These are phyloP conservation scores for Collybia sp. DNA, from an alignment of 768 basidiomycete species.

Conservation along the genomic window DNA sequence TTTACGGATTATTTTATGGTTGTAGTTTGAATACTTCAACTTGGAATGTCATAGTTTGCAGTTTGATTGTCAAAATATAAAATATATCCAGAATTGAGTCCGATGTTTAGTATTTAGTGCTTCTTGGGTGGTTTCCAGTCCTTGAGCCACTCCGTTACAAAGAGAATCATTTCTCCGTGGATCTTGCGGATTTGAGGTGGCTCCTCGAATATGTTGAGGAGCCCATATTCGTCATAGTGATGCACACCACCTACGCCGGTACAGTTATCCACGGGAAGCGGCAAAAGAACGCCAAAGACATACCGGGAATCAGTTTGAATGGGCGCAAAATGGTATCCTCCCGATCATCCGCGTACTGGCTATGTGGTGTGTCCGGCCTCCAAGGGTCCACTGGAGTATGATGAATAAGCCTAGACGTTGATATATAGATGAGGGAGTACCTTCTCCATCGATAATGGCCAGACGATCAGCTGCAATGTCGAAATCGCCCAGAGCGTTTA, in stretches of 20 bases:
- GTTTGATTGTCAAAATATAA: no score
- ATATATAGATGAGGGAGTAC: conserved; percentile 24
- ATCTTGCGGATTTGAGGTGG: conserved; percentile 77
- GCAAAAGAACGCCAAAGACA: conserved; percentile 16
- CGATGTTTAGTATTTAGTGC: no score
- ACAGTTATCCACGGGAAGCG: neutral
- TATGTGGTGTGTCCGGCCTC: conserved; percentile 84
- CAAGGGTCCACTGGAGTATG: conserved; percentile 72
- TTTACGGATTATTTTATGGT: no score
- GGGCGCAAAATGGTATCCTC: conserved; percentile 71
- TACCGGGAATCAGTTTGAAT: conserved; percentile 85
- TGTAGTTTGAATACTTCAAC: no score
- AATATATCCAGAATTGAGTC: no score
- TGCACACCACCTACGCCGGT: conserved; percentile 59
- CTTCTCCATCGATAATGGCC: conserved; percentile 86
- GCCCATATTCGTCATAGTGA: conserved; percentile 75
- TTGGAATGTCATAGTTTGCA: no score
- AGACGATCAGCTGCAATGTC: conserved; percentile 74
- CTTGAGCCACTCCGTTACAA: conserved; percentile 72
- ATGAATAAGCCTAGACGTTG: neutral
- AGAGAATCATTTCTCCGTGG: conserved; percentile 74
- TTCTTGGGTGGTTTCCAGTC: conserved; percentile 34
- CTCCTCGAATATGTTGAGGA: conserved; percentile 53
- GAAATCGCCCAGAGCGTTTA: conserved; percentile 85
- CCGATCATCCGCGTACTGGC: conserved; percentile 62